phyloP scores from a whole-genome alignment of 208 protist genomes.

The Wallacemonas sp. region DNA sequence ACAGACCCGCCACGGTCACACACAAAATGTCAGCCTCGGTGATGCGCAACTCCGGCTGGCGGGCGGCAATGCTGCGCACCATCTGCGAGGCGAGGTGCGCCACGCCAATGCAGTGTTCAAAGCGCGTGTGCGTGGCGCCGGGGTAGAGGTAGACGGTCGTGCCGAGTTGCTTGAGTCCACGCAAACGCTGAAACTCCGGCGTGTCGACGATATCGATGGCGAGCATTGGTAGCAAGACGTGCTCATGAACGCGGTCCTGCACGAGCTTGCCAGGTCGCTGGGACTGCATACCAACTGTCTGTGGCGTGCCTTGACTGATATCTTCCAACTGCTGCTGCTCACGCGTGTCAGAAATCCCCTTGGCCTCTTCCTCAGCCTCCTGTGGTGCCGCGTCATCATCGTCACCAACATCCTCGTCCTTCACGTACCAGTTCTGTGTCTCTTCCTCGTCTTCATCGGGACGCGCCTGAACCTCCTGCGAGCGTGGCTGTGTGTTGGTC shows the following conservation, averaged over 20 bases:
- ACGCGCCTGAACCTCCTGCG: no score
- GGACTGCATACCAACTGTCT: background rate
- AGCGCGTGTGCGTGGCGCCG: constrained; percentile 95
- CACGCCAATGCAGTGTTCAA: constrained; percentile 97
- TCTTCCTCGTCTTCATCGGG: no score
- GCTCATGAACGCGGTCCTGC: constrained; percentile 94
- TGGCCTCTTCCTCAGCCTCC: no score
- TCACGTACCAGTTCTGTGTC: no score
- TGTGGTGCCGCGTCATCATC: background rate
- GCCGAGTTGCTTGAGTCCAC: constrained; percentile 95
- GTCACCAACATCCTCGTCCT: no score
- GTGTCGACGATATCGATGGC: constrained; percentile 94
- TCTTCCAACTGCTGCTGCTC: constrained; percentile 7
- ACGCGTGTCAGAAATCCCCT: no score
- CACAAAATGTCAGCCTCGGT: constrained; percentile 76
- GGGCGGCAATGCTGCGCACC: constrained; percentile 65
- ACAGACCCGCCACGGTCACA: constrained; percentile 94
- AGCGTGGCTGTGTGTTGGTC: no score
- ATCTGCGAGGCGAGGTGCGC: constrained; percentile 90
- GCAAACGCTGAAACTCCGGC: constrained; percentile 95
- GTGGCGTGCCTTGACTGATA: background rate
- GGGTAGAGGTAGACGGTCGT: constrained; percentile 94
- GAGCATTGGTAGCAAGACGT: constrained; percentile 87
- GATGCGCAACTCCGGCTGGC: constrained; percentile 93
- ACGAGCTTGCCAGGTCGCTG: constrained; percentile 43